Base-by-base conservation (phyloP, 257 asterid species). In the Solanum arcanum region DNA sequence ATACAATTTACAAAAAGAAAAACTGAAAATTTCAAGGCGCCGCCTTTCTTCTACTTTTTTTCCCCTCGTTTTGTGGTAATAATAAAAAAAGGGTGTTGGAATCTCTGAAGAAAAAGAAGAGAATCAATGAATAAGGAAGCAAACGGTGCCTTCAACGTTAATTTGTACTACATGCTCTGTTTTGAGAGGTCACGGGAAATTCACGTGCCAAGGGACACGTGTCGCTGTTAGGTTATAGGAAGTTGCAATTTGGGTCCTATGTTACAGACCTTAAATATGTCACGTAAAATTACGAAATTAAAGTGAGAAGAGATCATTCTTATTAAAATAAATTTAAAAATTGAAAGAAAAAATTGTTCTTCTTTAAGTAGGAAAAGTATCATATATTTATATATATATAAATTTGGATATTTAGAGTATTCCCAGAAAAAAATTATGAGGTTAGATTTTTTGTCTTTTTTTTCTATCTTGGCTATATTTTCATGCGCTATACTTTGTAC, bases 101-200 rank as follows among this genome's bases (percentile, higher is more conserved):
- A 59, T 68, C 20, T 83, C 72, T 86, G 82, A 68, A 37, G 42
- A 89, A 52, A 86, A 86, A 83, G 90, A 72, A 83, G 62, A 80
- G 87, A 86, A 86, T 72, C 68, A 68, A 31, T 52, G 20, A 59
- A 68, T 68, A 73, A 74, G 27, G n/a, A 47, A 73, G 83, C 87
- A 89, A 86, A 49, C 46, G 68, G 44, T 80, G 29, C 29, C 44
- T 81, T 41, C 21, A 41, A 76, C 35, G 59, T n/a, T 16, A 27
- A 23, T 39, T 21, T 37, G 80, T 41, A 41, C 62, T 76, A 13
- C 66, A 5, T 80, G 44, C 44, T 49, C 41, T 31, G 44, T 47
- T 80, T 29, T 47, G 68, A 47, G n/a, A 2, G 62, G 62, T 9
- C 85, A 81, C 31, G 85, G 66, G 69, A 7, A 9, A 49, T 49